Base-by-base conservation (phyloP, 306 rosid species). In the Cucumis cinereus region DNA sequence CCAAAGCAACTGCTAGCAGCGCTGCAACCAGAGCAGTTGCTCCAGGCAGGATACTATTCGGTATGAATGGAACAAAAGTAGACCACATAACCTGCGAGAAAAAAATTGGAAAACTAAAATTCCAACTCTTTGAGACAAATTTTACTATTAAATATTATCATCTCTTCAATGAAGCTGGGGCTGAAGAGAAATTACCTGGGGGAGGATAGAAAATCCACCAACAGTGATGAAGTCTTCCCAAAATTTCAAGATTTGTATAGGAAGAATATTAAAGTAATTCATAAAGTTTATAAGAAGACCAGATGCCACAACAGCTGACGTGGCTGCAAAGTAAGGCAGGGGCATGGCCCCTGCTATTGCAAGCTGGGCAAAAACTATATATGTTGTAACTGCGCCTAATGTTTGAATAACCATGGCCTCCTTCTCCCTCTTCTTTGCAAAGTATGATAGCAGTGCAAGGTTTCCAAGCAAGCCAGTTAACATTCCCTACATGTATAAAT, bases 71-170 rank as follows among this genome's bases (percentile, higher is more conserved):
- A 53, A 94, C 93, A 87, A 94, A 94, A n/a, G 98, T 94, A 79
- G 97, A 94, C 98, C 98, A 94, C 97, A 94, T 94, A 73, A 94
- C 91, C 98, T 91, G 91, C 10, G 75, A 63, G 24, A 36, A 76
- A 81, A 77, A 75, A 72, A 49, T 35, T 57, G 77, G 17, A 68
- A 61, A 64, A 64, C 36, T 23, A 77, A 85, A 73, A 76, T n/a
- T 38, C 16, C 55, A 41, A 56, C 60, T 72, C 49, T 36, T n/a
- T 40, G 55, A 52, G 57, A 72, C 47, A 15, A 47, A 47, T 61
- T 47, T 26, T 45, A 60, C 22, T 16, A 35, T 64, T 35, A 22
- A 22, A 8, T 7, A 16, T 41, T 40, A 64, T 77, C 53, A 20
- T 28, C 45, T 77, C 59, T 7, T 28, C 7, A 33, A 50, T 30